Conservation (phyloP, 441 rosid species). For the Omphalea diandra region DNA sequence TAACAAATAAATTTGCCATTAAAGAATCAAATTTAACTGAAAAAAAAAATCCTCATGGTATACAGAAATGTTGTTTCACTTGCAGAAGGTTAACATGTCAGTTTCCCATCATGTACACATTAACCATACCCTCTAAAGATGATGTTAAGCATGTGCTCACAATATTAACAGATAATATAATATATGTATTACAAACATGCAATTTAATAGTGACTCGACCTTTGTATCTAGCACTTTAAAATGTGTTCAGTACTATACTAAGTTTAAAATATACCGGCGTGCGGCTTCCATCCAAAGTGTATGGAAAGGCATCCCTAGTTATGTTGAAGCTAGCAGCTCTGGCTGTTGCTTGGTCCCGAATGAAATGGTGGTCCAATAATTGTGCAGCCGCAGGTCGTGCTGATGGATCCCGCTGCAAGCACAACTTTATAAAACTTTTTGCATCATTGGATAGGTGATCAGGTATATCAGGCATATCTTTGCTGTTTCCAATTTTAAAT, state of each 20-base stretch:
- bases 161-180: too few relatives aligned
- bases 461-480: slow-evolving; percentile 88
- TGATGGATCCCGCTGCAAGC: slow-evolving; percentile 85
- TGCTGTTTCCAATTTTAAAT: slow-evolving; percentile 95
- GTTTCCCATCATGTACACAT: background rate
- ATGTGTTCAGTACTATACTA: background rate
- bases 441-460: slow-evolving; percentile 81
- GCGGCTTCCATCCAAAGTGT: slow-evolving; percentile 60
- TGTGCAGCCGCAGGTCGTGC: slow-evolving; percentile 74
- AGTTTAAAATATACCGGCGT: slow-evolving; percentile 52
- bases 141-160: background rate
- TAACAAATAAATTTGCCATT: background rate
- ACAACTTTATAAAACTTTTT: slow-evolving; percentile 66
- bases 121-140: background rate
- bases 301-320: slow-evolving; percentile 54
- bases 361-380: slow-evolving; percentile 77
- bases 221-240: background rate
- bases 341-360: slow-evolving; percentile 53
- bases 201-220: background rate
- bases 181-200: too few relatives aligned
- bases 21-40: background rate
- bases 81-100: background rate
- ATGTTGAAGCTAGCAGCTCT: slow-evolving; percentile 48
- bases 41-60: background rate
- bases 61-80: background rate